phyloP scores from a whole-genome alignment of 306 rosid genomes.

The Ormosia semicastrata region DNA sequence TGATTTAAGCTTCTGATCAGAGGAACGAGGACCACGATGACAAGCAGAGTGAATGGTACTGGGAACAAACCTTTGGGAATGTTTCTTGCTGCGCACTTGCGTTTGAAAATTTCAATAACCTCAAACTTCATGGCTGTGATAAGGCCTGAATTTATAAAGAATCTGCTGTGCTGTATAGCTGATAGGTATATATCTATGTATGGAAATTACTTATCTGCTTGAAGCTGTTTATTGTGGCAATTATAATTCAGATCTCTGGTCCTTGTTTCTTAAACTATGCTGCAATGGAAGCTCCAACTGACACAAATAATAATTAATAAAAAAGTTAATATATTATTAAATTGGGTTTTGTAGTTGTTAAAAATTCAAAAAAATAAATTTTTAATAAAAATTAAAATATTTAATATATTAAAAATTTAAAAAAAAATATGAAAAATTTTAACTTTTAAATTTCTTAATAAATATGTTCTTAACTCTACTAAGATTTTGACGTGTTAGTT shows the following conservation, averaged over 20 bases:
- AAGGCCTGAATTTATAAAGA: not conserved
- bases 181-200: not conserved
- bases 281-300: not conserved
- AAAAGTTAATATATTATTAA: not conserved
- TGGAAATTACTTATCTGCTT: not conserved
- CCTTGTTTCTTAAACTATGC: not conserved
- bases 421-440: no score
- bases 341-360: no score
- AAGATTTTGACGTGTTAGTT: not conserved
- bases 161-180: not conserved
- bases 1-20: constrained; percentile 20
- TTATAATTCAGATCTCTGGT: not conserved
- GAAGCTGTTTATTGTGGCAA: not conserved
- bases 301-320: not conserved
- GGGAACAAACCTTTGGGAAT: constrained; percentile 20
- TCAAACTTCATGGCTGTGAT: constrained; percentile 18
- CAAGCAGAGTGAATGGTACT: constrained; percentile 16
- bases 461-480: no score
- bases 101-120: constrained; percentile 15
- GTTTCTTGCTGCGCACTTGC: constrained; percentile 28
- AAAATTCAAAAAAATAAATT: no score
- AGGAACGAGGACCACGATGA: constrained; percentile 34
- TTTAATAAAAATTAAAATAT: no score
- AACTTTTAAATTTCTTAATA: no score
- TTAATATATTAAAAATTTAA: no score